Conservation (phyloP, 2,329 filamentous ascomycete genomes). For the Colletotrichum godetiae region DNA sequence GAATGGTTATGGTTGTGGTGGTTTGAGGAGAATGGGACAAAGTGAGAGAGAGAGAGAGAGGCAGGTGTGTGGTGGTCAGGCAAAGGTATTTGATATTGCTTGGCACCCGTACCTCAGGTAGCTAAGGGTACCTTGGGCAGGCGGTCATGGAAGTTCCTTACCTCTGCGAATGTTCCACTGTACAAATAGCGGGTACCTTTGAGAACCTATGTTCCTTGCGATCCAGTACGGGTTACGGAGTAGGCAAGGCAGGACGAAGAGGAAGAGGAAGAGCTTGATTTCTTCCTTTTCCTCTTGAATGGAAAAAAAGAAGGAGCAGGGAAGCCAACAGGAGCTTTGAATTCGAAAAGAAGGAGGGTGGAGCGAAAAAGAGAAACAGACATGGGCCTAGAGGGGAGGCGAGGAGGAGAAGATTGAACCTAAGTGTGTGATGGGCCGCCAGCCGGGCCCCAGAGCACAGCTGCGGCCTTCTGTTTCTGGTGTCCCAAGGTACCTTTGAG, state of each 20-base stretch:
- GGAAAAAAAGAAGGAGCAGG: not conserved
- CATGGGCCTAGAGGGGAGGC: not conserved
- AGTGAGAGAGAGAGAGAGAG: not conserved
- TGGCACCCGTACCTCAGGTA: not conserved
- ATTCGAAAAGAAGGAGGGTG: not conserved
- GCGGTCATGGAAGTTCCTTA: not conserved
- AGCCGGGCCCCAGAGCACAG: not conserved
- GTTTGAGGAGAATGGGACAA: constrained; percentile 1
- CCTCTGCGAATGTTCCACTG: not conserved
- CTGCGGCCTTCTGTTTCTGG: not conserved
- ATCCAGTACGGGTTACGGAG: not conserved
- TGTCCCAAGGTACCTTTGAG: not conserved
- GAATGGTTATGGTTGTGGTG: not conserved
- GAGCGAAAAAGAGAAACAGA: constrained; percentile 16
- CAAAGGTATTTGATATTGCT: constrained; percentile 15
- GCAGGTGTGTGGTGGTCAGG: constrained; percentile 2
- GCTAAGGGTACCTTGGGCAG: not conserved
- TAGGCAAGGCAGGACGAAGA: not conserved
- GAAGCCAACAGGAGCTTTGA: not conserved
- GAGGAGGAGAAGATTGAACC: not conserved
- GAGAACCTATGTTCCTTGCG: constrained; percentile 3
- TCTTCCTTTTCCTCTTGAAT: not conserved
- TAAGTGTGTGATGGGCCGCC: not conserved
- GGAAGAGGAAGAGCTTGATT: not conserved
- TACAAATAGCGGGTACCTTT: not conserved